Base-by-base conservation (phyloP, 441 rosid genomes). In the Pelargonium myrrhifolium region DNA sequence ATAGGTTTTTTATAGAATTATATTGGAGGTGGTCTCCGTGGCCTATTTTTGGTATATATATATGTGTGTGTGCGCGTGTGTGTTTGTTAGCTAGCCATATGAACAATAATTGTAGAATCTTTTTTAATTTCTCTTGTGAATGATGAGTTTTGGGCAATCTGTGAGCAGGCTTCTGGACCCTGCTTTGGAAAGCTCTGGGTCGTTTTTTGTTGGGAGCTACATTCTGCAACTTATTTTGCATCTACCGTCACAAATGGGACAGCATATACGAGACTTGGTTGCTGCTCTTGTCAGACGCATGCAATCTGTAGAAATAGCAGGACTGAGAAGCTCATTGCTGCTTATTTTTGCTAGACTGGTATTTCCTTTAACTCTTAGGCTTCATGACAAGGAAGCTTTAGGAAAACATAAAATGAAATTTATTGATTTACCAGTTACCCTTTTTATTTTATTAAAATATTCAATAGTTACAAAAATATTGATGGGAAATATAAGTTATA, bases 321-420 rank as follows among this genome's bases (percentile, higher is more conserved):
- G 85, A 67, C 79, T 93, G 79, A 84, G 75, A 86, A 86, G 87
- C 83, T 90, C 97, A 31, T 81, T 90, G 85, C 77, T 90, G 28
- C 85, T 90, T 53, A 87, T 90, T 78, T 87, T 93, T 80, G 97
- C 98, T 42, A 84, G 95, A 93, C 72, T 93, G 97, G 98, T 90
- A 89, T 65, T 68, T 24, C 53, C 47, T 62, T 65, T 24, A 35
- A 53, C 65, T 55, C 35, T 18, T 45, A 20, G 10, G 21, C 61
- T 56, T 56, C 12, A 56, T 20, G 28, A 26, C 7, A 53, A 53
- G 28, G 20, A 56, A 21, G 28, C 21, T 56, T 56, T 56, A 56
- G 61, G 61, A 56, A 56, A 56, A 56, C 61, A 18, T 20, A 10
- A 56, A 20, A 56, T 20, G 61, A 2, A 21, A 14, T 56, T 56